Conservation (phyloP, 345 rosid genomes). For the Syzygium jambos region DNA sequence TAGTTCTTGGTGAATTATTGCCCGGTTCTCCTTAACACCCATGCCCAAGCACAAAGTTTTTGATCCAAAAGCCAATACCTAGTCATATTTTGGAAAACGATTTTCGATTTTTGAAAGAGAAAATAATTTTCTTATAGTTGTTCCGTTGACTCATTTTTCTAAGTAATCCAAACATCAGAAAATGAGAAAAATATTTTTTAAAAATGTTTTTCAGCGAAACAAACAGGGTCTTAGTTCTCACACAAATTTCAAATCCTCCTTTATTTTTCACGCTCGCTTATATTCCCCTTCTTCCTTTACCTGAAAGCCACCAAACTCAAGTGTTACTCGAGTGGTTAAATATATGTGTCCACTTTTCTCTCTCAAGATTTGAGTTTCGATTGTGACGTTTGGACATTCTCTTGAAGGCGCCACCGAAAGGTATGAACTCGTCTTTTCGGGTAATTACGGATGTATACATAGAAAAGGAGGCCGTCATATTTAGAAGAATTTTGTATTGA, state of each 20-base stretch:
- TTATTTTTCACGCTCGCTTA: neutral
- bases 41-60: no score
- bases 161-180: no score
- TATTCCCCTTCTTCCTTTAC: neutral
- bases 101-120: no score
- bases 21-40: no score
- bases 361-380: neutral
- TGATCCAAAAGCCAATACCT: no score
- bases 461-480: neutral
- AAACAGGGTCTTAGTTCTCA: neutral
- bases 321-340: neutral
- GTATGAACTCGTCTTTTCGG: neutral
- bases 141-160: no score
- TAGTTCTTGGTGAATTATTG: no score
- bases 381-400: neutral
- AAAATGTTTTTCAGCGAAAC: no score
- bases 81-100: no score
- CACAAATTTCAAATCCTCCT: neutral
- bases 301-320: neutral
- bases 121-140: no score
- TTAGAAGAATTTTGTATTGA: neutral
- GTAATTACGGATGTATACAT: neutral
- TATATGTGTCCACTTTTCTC: neutral
- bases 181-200: no score
- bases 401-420: neutral